Conservation (phyloP, 768 basidiomycete genomes). For the Melanogaster broomeanus region DNA sequence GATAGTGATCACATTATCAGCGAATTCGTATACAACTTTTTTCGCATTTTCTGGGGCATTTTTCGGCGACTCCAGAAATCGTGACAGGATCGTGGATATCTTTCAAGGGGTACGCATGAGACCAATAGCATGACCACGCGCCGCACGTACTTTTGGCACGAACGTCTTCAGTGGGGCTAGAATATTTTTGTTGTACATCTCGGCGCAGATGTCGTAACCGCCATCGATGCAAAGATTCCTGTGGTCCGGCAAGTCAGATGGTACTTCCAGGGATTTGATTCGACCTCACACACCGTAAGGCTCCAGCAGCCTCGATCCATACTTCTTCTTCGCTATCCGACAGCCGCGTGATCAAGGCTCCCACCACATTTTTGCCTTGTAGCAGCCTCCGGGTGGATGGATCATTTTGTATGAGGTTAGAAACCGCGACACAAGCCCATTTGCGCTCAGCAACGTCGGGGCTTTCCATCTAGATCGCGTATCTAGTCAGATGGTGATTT, state of each 20-base stretch:
- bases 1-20: constrained; percentile 90
- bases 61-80: constrained; percentile 63
- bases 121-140: not conserved
- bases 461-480: constrained; percentile 62
- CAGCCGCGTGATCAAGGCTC: constrained; percentile 80
- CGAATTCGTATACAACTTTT: constrained; percentile 81
- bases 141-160: constrained; percentile 66
- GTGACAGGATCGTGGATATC: constrained; percentile 74
- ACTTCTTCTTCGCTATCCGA: constrained; percentile 92
- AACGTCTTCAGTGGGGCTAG: constrained; percentile 74
- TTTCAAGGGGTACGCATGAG: constrained; percentile 28
- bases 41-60: constrained; percentile 67
- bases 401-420: constrained; percentile 93
- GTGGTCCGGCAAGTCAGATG: constrained; percentile 8
- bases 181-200: constrained; percentile 97
- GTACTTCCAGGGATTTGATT: not conserved
- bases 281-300: constrained; percentile 63
- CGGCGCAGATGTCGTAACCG: constrained; percentile 92
- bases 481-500: not conserved
- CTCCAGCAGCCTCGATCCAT: constrained; percentile 84
- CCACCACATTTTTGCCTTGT: constrained; percentile 90
- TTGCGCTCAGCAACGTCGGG: constrained; percentile 79
- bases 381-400: constrained; percentile 87
- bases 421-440: constrained; percentile 97
- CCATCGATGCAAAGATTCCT: constrained; percentile 96